These are phyloP conservation scores for Fusarium nematophilum DNA, from an alignment of 2,329 filamentous ascomycete genomes.

Conservation along the genomic window DNA sequence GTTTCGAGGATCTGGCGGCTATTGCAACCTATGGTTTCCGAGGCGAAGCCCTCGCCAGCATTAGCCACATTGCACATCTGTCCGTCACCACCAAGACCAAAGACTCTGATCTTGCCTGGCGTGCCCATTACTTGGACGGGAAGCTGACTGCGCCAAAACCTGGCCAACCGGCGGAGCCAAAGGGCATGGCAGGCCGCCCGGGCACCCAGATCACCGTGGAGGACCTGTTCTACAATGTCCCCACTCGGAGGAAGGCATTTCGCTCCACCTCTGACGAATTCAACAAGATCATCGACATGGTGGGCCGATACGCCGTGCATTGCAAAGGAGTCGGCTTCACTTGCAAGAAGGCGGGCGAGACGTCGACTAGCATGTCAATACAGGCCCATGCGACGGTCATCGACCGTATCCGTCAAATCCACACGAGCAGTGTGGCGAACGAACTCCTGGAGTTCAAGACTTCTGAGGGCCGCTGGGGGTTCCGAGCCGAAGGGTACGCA, in stretches of 20 bases:
- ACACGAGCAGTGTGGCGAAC: conserved; percentile 85
- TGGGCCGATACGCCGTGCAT: conserved; percentile 93
- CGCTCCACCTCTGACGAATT: conserved; percentile 94
- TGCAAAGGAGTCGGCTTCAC: conserved; percentile 92
- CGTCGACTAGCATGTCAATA: conserved; percentile 83
- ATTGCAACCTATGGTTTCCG: conserved; percentile 98
- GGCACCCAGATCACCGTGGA: conserved; percentile 97
- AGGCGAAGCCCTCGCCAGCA: conserved; percentile 94
- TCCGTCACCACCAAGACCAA: conserved; percentile 94
- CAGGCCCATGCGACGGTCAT: conserved; percentile 76
- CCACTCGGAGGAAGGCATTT: conserved; percentile 88
- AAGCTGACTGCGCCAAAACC: conserved; percentile 86
- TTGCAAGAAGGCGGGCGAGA: conserved; percentile 95
- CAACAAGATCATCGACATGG: conserved; percentile 95
- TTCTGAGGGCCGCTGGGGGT: conserved; percentile 82
- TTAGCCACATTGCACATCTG: conserved; percentile 97
- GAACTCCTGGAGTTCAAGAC: conserved; percentile 84
- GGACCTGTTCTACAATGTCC: conserved; percentile 96
- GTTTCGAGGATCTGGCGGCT: conserved; percentile 89
- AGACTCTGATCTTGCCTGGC: conserved; percentile 88
- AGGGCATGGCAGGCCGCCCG: conserved; percentile 84
- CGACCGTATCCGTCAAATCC: conserved; percentile 90
- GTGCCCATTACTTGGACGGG: conserved; percentile 87
- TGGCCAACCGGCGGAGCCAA: conserved; percentile 87
- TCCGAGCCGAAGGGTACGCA: conserved; percentile 81